A percentile compares a stretch with the other conserved stretches of the same genome.
These are phyloP conservation scores for Diaporthe longicolla DNA, from an alignment of 2,329 filamentous ascomycete species.

Conservation along the genomic window DNA sequence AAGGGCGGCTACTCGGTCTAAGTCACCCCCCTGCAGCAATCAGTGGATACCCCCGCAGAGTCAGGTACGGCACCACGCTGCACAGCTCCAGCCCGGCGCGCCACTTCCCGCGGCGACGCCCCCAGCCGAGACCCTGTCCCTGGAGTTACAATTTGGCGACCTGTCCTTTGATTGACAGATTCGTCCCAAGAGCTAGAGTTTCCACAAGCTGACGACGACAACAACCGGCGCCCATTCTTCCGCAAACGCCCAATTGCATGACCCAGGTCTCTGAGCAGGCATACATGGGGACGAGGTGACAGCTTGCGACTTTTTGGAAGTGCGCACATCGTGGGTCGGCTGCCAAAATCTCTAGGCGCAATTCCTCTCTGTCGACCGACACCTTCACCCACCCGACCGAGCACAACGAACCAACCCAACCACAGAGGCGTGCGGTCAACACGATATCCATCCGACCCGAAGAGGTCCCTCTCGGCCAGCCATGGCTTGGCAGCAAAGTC, in stretches of 20 bases:
- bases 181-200: conserved; percentile 8
- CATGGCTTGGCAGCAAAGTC: conserved; percentile 42
- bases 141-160: conserved; percentile 34
- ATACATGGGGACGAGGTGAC: conserved; percentile 16
- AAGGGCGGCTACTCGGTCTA: neutral
- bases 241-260: conserved; percentile 12
- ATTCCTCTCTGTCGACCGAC: neutral
- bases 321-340: neutral
- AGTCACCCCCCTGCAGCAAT: conserved; percentile 29
- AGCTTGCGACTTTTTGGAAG: neutral
- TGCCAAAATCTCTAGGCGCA: conserved; percentile 29
- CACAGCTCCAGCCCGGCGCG: conserved; percentile 8
- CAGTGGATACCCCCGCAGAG: conserved; percentile 3
- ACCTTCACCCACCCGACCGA: neutral
- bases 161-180: conserved; percentile 36
- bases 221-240: neutral
- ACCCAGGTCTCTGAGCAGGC: neutral
- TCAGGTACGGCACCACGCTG: conserved; percentile 24
- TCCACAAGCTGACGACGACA: conserved; percentile 33
- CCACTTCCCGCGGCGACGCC: conserved; percentile 22
- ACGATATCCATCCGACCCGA: neutral
- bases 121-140: conserved; percentile 23
- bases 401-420: conserved; percentile 5
- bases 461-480: conserved; percentile 4
- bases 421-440: neutral